Evolutionary conservation across 2,329 filamentous ascomycete genomes (phyloP).

Genomic region (Trichoderma harzianum): DNA sequence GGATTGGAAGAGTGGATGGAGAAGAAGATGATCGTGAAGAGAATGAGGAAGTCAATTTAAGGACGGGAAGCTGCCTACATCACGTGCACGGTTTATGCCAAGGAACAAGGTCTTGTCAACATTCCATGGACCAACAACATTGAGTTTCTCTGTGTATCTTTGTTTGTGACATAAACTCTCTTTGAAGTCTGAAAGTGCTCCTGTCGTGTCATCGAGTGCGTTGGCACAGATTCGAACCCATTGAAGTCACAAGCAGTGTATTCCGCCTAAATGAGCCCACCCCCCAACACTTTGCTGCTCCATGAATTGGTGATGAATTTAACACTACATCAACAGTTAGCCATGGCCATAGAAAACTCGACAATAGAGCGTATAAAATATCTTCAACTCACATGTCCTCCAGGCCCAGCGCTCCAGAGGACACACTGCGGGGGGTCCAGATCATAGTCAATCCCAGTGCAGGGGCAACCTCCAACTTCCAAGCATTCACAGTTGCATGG

Average conservation of each 20-base stretch:
- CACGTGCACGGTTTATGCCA: neutral
- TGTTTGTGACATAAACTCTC: neutral
- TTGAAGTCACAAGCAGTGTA: neutral
- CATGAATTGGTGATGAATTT: neutral
- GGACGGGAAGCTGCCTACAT: neutral
- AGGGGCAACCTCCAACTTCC: neutral
- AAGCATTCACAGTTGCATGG: constrained; percentile 6
- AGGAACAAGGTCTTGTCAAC: neutral
- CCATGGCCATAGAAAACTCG: neutral
- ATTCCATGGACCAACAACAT: neutral
- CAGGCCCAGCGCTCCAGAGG: neutral
- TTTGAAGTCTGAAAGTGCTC: neutral
- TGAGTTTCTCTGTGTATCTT: neutral
- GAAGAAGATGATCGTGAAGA: neutral
- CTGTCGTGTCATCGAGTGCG: neutral
- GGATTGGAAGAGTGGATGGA: neutral
- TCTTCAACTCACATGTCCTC: neutral
- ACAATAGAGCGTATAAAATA: neutral
- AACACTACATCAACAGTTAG: neutral
- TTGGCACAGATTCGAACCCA: neutral
- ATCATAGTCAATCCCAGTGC: neutral
- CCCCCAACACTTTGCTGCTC: neutral
- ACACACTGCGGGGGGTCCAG: neutral
- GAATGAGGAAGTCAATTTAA: neutral
- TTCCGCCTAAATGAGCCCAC: neutral